Evolutionary conservation across 1,284 basidiomycete genomes (phyloP), one percentile per base, ranked within the genome.

Genomic region (Malassezia restricta): DNA sequence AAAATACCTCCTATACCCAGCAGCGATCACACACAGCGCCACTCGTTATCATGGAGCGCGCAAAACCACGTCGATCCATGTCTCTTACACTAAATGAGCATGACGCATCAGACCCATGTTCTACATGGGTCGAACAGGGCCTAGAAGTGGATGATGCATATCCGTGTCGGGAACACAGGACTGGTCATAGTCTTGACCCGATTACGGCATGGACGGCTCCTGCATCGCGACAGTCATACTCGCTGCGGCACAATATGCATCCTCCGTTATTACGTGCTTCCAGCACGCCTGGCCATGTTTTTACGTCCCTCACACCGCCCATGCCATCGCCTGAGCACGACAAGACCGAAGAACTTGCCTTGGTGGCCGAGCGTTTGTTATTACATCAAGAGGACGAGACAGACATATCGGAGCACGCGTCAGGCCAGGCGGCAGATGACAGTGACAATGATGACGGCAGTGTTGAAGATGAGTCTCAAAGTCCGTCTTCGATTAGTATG

Each of bases 341-440:
- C 29, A 47, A 30, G 30, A 31, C 51, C 3, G 51, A 53, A 12
- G 51, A 53, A n/a, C 45, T 53, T 9, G 45, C 40, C 28, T 14
- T 53, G 6, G 51, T 47, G 11, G 51, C 51, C 8, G 51, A 53
- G 33, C 27, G 38, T 2, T 20, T 53, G 7, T 37, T 53, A 6
- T 28, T 53, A 28, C 44, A 53, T 39, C 9, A 33, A 29, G 20
- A 17, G 11, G 43, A 44, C 20, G 31, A 42, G 17, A 20, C 24
- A 7, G 17, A 17, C 29, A 31, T 17, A 5, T 20, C 31, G 5
- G 14, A 14, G 7, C 31, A 9, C 9, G 24, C 30, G 5, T 11
- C 31, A 11, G 8, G 33, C 7, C 5, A 20, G 8, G 32, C 8
- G 14, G 9, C 31, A 3, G 5, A 20, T 33, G 43, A 44, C 24